These are phyloP conservation scores for Cladosporium sp. DNA, from an alignment of 2,329 filamentous ascomycete species.

Conservation along the genomic window DNA sequence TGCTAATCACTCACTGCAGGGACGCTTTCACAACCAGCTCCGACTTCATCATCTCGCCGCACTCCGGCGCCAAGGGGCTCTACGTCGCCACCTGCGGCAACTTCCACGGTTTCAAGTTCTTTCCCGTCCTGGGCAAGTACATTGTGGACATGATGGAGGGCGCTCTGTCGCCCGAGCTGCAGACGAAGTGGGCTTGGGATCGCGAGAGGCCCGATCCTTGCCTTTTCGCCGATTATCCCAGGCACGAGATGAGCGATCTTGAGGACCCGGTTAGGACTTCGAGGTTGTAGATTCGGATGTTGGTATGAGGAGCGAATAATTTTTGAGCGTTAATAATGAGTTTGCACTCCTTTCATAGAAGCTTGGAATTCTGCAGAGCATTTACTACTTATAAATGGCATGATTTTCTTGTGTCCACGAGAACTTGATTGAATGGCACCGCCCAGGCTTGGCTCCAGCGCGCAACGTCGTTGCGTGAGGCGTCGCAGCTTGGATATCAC, in stretches of 20 bases:
- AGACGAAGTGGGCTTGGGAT: constrained; percentile 53
- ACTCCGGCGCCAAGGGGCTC: constrained; percentile 35
- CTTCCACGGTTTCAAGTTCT: constrained; percentile 35
- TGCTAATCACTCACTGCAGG: constrained; percentile 37
- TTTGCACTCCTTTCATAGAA: background rate
- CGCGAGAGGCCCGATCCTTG: constrained; percentile 50
- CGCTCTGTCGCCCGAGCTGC: constrained; percentile 38
- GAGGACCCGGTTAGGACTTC: constrained; percentile 28
- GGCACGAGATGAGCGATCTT: constrained; percentile 52
- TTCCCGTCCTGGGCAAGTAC: constrained; percentile 32
- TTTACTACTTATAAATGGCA: too few relatives aligned
- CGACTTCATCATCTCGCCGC: constrained; percentile 45
- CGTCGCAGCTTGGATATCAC: background rate
- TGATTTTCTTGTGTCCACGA: too few relatives aligned
- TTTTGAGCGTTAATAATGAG: background rate
- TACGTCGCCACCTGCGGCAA: constrained; percentile 43
- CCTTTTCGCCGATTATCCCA: constrained; percentile 51
- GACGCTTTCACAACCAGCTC: constrained; percentile 57
- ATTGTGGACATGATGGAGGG: constrained; percentile 31
- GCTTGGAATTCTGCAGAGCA: too few relatives aligned
- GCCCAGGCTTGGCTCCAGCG: background rate
- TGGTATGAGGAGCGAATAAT: background rate
- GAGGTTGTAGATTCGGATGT: constrained; percentile 10
- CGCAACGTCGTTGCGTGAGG: background rate
- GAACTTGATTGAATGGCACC: too few relatives aligned